Evolutionary conservation across 129 eudicot species (phyloP).

Genomic region (Lactuca sativa): DNA sequence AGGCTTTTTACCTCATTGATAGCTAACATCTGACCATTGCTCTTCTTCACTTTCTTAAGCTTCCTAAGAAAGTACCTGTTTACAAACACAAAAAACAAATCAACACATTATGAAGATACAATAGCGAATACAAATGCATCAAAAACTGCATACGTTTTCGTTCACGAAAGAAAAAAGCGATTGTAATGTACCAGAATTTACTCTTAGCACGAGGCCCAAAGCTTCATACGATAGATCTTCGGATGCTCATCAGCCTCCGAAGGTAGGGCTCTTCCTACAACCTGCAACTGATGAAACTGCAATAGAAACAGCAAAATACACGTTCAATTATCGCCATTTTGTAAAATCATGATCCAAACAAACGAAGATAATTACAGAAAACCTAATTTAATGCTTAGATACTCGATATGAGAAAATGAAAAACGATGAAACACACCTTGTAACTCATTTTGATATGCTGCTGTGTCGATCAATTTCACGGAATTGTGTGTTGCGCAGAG

Average conservation of each 20-base stretch:
- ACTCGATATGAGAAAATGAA: background rate
- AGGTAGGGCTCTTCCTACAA: constrained; percentile 64
- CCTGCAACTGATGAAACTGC: constrained; percentile 70
- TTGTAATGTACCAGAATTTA: constrained; percentile 51
- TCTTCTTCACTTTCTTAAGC: constrained; percentile 42
- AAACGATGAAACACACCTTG: constrained; percentile 5
- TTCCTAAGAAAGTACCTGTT: constrained; percentile 38
- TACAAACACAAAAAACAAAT: constrained; percentile 1
- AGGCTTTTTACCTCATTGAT: constrained; percentile 31
- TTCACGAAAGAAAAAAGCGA: background rate
- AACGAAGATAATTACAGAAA: background rate
- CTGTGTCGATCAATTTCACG: background rate
- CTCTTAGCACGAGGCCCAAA: constrained; percentile 68
- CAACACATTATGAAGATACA: background rate
- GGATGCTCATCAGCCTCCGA: constrained; percentile 63
- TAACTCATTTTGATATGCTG: constrained; percentile 16
- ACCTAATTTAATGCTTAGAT: background rate
- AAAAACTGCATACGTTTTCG: background rate
- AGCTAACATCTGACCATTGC: constrained; percentile 46
- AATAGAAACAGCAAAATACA: background rate
- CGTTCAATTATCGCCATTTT: background rate
- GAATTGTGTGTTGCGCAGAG: background rate
- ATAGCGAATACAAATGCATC: background rate
- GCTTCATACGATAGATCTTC: constrained; percentile 71
- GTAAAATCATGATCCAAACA: background rate